Evolutionary conservation across 495 filamentous ascomycete species (phyloP), one percentile per base, ranked within the genome.

Genomic region (Venustampulla echinocandica): DNA sequence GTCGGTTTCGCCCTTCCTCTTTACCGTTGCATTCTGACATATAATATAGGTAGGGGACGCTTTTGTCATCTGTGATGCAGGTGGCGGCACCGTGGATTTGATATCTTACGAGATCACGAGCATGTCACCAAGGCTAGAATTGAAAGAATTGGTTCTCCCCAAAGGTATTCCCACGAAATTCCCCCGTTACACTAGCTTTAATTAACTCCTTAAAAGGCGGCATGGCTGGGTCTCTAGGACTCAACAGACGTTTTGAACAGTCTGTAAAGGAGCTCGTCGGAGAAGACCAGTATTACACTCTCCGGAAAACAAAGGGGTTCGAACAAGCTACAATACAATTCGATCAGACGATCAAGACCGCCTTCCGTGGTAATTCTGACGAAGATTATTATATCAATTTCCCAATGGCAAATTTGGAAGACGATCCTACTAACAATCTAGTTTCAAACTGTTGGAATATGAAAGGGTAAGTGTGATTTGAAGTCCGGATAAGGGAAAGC

Each of bases 31-130:
- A 21, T 45, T 49, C 33, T 33, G 63, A 51, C 5, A 7, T 30
- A 6, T 10, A 18, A 5, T 40, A 22, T 40, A 40, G 37, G 52
- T 60, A 21, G 67, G 64, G 23, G 67, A 73, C 53, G 62, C 60
- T 17, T 64, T 73, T 44, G 57, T 72, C 4, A 47, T 73, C 10
- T 71, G 65, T 48, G 70, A 74, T 53, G 45, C 22, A 13, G 34
- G 36, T 21, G 61, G 68, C 17, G 69, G 68, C 6, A 74, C 68
- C 1, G 69, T 71, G 6, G 69, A 73, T 46, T 50, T 73, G 15
- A 69, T 72, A 42, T 64, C 69, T 0, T 74, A 73, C 46, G 53
- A 63, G 19, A 62, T 73, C 32, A 56, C 55, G 49, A 48, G 3
- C n/a, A 48, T 63, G 7, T 28, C 47, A 0, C 62, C 68, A 10